phyloP scores from a whole-genome alignment of 148 eudicot genomes.

The Chenopodium berlandieri region DNA sequence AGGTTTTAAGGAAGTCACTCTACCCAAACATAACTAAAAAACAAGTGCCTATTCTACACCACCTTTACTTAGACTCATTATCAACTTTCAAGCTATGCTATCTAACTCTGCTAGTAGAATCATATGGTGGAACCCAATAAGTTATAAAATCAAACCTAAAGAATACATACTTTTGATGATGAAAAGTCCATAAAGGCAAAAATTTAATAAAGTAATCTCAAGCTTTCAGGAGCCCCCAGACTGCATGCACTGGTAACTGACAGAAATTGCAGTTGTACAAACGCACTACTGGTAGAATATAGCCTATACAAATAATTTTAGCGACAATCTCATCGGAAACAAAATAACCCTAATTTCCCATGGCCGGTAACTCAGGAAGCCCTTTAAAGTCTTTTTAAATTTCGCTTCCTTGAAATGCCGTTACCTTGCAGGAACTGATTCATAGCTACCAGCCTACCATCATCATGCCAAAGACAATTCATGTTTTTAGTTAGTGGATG shows the following conservation, averaged over 20 bases:
- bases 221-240: background rate
- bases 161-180: background rate
- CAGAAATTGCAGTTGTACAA: background rate
- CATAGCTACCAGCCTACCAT: slow-evolving; percentile 87
- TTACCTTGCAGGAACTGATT: slow-evolving; percentile 62
- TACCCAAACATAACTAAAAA: background rate
- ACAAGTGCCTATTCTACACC: background rate
- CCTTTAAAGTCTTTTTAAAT: background rate
- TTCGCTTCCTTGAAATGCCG: slow-evolving; percentile 16
- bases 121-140: background rate
- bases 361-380: background rate
- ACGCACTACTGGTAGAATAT: background rate
- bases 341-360: background rate
- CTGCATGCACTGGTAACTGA: background rate
- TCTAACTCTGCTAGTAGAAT: background rate
- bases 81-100: background rate
- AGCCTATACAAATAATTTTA: background rate
- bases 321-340: background rate
- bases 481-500: slow-evolving; percentile 61
- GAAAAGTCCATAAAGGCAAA: background rate
- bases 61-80: background rate
- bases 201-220: background rate
- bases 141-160: background rate
- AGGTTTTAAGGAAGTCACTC: background rate
- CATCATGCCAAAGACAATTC: slow-evolving; percentile 92